Percentiles rank a stretch among this genome's conserved stretches.
Conservation (phyloP, 2,329 filamentous ascomycete genomes). For the Endothia cerciana region DNA sequence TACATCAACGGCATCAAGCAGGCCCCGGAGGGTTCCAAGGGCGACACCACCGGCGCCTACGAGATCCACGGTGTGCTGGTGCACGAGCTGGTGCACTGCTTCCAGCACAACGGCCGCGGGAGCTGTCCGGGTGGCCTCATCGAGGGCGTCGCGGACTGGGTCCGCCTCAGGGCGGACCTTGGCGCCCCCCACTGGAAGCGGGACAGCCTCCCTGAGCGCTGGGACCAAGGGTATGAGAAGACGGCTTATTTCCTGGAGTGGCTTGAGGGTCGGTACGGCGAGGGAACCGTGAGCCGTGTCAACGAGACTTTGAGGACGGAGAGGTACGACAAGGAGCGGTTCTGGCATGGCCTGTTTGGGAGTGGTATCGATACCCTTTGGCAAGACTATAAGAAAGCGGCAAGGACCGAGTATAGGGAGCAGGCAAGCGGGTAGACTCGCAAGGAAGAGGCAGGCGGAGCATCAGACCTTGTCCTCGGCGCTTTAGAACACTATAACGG, state of each 20-base stretch:
- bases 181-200: conserved; percentile 83
- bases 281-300: conserved; percentile 62
- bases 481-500: not conserved
- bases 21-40: conserved; percentile 38
- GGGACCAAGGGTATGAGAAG: conserved; percentile 88
- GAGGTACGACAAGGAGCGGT: conserved; percentile 65
- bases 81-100: conserved; percentile 95
- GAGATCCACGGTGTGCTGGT: conserved; percentile 85
- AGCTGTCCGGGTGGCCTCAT: conserved; percentile 76
- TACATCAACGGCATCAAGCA: conserved; percentile 64
- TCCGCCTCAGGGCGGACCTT: conserved; percentile 74
- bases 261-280: conserved; percentile 69
- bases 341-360: conserved; percentile 74
- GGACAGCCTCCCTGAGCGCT: conserved; percentile 57
- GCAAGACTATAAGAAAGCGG: conserved; percentile 65
- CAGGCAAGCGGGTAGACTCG: not conserved
- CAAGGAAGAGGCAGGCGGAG: not conserved
- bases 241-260: conserved; percentile 92
- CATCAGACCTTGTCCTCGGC: not conserved
- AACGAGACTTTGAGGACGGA: conserved; percentile 69
- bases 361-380: conserved; percentile 70
- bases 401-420: conserved; percentile 31
- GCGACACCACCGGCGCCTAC: conserved; percentile 40
- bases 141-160: conserved; percentile 93
- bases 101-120: conserved; percentile 73